Conservation (phyloP, 1,139 yeast genomes). For the Zygosaccharomyces pseudobailii region DNA sequence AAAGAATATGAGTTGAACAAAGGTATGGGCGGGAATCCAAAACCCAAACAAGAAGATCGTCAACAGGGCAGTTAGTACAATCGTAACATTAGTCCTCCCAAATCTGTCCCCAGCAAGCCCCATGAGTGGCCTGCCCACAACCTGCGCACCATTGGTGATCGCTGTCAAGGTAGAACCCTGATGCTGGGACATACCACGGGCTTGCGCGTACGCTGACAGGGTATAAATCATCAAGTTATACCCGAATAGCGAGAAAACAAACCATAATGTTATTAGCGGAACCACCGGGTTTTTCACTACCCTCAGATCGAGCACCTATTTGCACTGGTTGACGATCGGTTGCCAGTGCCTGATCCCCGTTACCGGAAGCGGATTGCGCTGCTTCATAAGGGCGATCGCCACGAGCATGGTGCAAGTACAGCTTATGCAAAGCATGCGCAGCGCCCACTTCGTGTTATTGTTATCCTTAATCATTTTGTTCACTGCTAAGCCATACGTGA, state of each 20-base stretch:
- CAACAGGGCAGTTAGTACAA: slow-evolving; percentile 18
- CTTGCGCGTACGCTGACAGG: slow-evolving; percentile 53
- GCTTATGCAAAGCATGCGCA: slow-evolving; percentile 52
- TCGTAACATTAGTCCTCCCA: slow-evolving; percentile 54
- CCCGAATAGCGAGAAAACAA: slow-evolving; percentile 47
- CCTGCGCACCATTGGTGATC: slow-evolving; percentile 56
- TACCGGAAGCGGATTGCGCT: slow-evolving; percentile 40
- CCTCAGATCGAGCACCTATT: slow-evolving; percentile 12
- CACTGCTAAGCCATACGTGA: slow-evolving; percentile 39
- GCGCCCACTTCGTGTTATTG: slow-evolving; percentile 64
- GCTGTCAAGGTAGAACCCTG: slow-evolving; percentile 61
- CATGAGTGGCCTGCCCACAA: slow-evolving; percentile 58
- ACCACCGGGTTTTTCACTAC: slow-evolving; percentile 20
- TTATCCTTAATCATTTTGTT: slow-evolving; percentile 41
- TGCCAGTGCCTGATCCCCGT: slow-evolving; percentile 21
- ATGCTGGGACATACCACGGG: slow-evolving; percentile 50
- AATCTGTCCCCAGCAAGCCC: slow-evolving; percentile 52
- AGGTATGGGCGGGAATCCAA: slow-evolving; percentile 15
- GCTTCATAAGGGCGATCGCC: slow-evolving; percentile 43
- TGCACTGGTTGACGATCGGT: slow-evolving; percentile 14
- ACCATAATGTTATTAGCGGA: slow-evolving; percentile 47
- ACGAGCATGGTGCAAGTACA: slow-evolving; percentile 36
- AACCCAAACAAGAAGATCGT: slow-evolving; percentile 11
- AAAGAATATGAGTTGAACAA: slow-evolving; percentile 46
- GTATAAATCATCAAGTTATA: slow-evolving; percentile 58